These are phyloP conservation scores for Peterozyma toletana DNA, from an alignment of 805 yeast species.

Conservation along the genomic window DNA sequence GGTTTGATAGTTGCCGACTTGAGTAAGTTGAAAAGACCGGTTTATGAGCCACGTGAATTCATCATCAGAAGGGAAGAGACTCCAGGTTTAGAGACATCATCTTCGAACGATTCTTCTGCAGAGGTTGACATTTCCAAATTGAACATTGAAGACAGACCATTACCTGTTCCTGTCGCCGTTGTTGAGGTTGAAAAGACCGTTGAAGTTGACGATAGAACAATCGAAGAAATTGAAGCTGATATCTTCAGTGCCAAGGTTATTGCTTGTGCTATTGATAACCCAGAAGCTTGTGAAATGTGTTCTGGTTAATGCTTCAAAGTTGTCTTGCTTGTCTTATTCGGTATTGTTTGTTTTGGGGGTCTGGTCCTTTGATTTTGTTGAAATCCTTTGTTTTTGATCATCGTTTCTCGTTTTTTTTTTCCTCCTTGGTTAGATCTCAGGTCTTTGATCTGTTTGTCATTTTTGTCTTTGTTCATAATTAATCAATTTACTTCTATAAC, in stretches of 20 bases:
- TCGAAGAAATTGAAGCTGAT: slow-evolving; percentile 53
- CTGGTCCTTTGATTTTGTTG: too few relatives aligned
- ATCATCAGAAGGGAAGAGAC: slow-evolving; percentile 14
- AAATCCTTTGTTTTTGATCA: too few relatives aligned
- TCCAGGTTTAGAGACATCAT: slow-evolving; percentile 12
- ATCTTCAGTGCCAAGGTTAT: slow-evolving; percentile 89
- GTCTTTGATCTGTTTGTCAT: too few relatives aligned
- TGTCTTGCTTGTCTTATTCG: too few relatives aligned
- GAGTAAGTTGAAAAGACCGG: slow-evolving; percentile 28
- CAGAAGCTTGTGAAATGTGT: slow-evolving; percentile 98
- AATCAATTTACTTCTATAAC: too few relatives aligned
- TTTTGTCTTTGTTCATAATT: too few relatives aligned
- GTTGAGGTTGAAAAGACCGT: slow-evolving; percentile 3
- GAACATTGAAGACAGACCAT: slow-evolving; percentile 22
- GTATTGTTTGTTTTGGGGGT: too few relatives aligned
- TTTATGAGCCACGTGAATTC: slow-evolving; percentile 15
- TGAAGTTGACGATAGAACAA: slow-evolving; percentile 6
- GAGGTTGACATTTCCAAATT: slow-evolving; percentile 28
- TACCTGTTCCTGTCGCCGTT: slow-evolving; percentile 7
- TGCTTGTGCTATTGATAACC: slow-evolving; percentile 95
- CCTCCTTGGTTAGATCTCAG: too few relatives aligned
- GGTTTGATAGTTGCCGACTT: slow-evolving; percentile 12
- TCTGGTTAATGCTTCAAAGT: slow-evolving; percentile 56
- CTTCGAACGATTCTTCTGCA: slow-evolving; percentile 32
- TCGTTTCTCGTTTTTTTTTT: too few relatives aligned